phyloP scores from a whole-genome alignment of 192 early-diverging fungal genomes.

The Backusella parvicylindrica region DNA sequence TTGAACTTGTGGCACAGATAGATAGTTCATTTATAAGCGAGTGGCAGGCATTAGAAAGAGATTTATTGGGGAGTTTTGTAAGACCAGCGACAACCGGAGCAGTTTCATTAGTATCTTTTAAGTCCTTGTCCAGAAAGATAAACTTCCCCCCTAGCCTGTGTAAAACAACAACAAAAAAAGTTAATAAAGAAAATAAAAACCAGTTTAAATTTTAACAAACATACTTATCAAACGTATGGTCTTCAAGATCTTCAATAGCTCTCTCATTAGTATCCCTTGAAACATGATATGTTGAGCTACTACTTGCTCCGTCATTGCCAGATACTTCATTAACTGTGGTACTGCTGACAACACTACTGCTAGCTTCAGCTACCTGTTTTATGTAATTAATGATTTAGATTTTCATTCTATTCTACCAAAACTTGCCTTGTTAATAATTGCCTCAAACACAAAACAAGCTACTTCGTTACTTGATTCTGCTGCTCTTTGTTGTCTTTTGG shows the following conservation, averaged over 20 bases:
- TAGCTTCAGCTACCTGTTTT: background rate
- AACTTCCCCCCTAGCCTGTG: background rate
- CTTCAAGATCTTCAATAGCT: background rate
- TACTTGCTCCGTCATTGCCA: background rate
- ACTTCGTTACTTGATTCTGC: background rate
- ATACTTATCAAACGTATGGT: conserved; percentile 1
- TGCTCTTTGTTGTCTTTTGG: conserved; percentile 2
- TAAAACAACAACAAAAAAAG: conserved; percentile 9
- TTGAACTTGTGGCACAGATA: background rate
- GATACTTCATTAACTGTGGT: background rate
- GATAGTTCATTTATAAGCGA: background rate
- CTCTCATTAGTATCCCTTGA: background rate
- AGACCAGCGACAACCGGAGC: background rate
- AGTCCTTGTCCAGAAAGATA: conserved; percentile 5
- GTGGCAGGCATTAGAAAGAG: background rate
- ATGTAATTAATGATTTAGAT: background rate
- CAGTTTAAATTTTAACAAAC: conserved; percentile 5
- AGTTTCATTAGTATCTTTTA: background rate
- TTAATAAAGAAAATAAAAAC: background rate
- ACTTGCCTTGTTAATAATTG: background rate
- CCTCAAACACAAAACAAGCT: background rate
- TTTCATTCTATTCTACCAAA: conserved; percentile 4
- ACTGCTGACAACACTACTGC: background rate
- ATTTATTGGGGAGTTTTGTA: background rate
- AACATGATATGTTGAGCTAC: background rate